Conservation (phyloP, 2,329 filamentous ascomycete genomes). For the Elsinoe ampelina region DNA sequence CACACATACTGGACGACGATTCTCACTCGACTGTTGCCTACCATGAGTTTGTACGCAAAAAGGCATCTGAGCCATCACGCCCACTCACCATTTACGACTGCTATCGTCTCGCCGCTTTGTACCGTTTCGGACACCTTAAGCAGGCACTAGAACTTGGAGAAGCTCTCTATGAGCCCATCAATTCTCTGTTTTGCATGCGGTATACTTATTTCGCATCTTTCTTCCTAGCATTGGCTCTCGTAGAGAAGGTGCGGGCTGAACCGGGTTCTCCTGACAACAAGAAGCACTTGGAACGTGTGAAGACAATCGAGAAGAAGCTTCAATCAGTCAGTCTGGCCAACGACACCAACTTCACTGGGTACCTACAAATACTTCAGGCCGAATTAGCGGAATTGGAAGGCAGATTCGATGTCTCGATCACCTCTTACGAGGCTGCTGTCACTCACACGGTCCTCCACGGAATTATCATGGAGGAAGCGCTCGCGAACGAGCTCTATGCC, state of each 20-base stretch:
- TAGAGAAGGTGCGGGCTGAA: slow-evolving; percentile 32
- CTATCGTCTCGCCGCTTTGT: slow-evolving; percentile 34
- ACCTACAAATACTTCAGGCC: slow-evolving; percentile 59
- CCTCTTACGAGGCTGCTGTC: slow-evolving; percentile 59
- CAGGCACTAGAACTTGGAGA: slow-evolving; percentile 37
- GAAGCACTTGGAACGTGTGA: slow-evolving; percentile 46
- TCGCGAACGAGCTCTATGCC: slow-evolving; percentile 65
- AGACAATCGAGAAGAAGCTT: slow-evolving; percentile 50
- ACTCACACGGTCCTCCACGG: slow-evolving; percentile 58
- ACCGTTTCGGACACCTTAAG: slow-evolving; percentile 34
- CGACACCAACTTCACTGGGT: slow-evolving; percentile 61
- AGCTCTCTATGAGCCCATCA: slow-evolving; percentile 31
- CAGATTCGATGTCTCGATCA: slow-evolving; percentile 45
- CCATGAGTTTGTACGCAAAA: slow-evolving; percentile 42
- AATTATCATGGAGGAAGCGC: slow-evolving; percentile 61
- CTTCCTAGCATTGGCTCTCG: slow-evolving; percentile 34
- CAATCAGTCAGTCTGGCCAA: slow-evolving; percentile 55
- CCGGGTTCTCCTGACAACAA: slow-evolving; percentile 31
- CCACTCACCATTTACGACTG: slow-evolving; percentile 61
- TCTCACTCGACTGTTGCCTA: slow-evolving; percentile 52
- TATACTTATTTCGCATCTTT: slow-evolving; percentile 35
- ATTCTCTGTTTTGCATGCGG: slow-evolving; percentile 37
- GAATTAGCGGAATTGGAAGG: slow-evolving; percentile 50
- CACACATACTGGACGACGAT: slow-evolving; percentile 57
- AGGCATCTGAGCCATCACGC: slow-evolving; percentile 49